Conservation (phyloP, 139 green algal species). For the Chlorella sp. region DNA sequence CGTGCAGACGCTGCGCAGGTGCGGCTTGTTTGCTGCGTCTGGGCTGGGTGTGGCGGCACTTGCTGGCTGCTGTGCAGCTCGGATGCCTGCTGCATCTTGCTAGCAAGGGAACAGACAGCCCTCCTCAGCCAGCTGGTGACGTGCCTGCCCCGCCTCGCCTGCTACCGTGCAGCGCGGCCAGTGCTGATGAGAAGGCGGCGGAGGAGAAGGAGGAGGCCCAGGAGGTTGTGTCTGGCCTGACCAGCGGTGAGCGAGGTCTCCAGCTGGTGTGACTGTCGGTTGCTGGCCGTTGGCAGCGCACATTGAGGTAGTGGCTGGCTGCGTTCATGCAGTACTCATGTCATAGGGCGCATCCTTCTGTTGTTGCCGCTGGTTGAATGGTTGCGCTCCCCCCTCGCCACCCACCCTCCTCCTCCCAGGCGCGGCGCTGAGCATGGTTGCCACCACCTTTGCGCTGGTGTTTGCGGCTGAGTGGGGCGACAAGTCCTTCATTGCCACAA, state of each 20-base stretch:
- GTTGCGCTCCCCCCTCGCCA: too few species aligned
- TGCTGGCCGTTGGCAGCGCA: too few species aligned
- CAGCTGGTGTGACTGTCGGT: too few species aligned
- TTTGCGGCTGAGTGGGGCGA: conserved; percentile 99
- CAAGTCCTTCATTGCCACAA: conserved; percentile 99
- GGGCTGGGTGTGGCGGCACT: too few species aligned
- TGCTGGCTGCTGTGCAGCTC: too few species aligned
- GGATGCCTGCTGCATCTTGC: too few species aligned
- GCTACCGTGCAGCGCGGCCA: conserved; percentile 46
- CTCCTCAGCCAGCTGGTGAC: background rate
- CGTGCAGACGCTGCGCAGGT: conserved; percentile 76
- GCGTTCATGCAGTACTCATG: too few species aligned
- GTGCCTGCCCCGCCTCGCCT: background rate
- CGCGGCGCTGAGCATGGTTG: conserved; percentile 57
- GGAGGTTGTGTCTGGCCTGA: conserved; percentile 65
- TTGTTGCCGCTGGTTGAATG: too few species aligned
- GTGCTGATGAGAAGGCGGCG: conserved; percentile 63
- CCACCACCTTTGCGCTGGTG: conserved; percentile 94
- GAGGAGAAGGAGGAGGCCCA: conserved; percentile 88
- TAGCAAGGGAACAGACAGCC: too few species aligned
- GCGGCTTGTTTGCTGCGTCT: background rate
- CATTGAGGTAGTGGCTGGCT: too few species aligned
- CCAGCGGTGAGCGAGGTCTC: conserved; percentile 41
- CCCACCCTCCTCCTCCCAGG: background rate
- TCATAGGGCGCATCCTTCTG: too few species aligned